Conservation (phyloP, 2,329 filamentous ascomycete genomes). For the Dactylellina leptospora region DNA sequence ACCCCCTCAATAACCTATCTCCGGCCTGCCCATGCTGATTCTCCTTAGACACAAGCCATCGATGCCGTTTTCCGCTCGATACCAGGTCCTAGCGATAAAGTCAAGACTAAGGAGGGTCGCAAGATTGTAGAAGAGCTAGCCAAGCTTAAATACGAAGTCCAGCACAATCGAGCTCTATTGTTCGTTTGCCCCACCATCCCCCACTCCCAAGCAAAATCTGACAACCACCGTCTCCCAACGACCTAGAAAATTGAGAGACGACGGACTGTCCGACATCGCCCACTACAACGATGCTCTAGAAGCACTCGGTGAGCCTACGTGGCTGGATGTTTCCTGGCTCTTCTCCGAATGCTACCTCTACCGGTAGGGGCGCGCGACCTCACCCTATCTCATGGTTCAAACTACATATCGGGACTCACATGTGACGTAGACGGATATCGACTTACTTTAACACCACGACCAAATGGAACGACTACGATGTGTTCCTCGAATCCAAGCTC, state of each 20-base stretch:
- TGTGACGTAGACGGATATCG: conserved; percentile 72
- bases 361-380: conserved; percentile 64
- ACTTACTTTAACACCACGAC: conserved; percentile 78
- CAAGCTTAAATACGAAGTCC: conserved; percentile 89
- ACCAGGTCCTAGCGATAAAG: conserved; percentile 68
- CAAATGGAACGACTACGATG: conserved; percentile 89
- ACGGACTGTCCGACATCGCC: conserved; percentile 77
- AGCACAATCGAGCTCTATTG: conserved; percentile 84
- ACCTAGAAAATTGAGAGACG: conserved; percentile 66
- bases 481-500: conserved; percentile 89
- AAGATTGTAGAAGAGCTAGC: conserved; percentile 80
- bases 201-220: not conserved
- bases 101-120: conserved; percentile 82
- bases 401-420: conserved; percentile 55
- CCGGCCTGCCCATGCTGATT: not conserved
- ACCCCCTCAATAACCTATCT: not conserved
- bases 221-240: too few species aligned
- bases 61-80: conserved; percentile 89
- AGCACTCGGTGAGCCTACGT: conserved; percentile 75
- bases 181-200: conserved; percentile 62
- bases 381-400: not conserved
- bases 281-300: conserved; percentile 87
- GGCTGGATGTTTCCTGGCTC: conserved; percentile 88
- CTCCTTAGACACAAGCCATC: conserved; percentile 81
- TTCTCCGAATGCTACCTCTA: conserved; percentile 95